A percentile compares a stretch with the other conserved stretches of the same genome.
These are phyloP conservation scores for Elaeagnus macrophylla DNA, from an alignment of 306 rosid species.

Conservation along the genomic window DNA sequence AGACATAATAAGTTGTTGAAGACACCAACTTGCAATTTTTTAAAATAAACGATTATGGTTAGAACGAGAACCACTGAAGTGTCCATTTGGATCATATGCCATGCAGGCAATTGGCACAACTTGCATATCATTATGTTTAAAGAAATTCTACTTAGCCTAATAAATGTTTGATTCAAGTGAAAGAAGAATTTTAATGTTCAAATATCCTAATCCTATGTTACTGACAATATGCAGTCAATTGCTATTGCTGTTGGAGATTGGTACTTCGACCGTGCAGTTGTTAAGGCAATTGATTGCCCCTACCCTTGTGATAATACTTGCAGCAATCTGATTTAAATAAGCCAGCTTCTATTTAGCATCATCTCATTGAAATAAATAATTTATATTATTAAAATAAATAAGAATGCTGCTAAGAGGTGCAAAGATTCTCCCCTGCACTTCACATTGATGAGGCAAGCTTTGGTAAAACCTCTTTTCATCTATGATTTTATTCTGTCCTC, in stretches of 20 bases:
- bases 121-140: too few species aligned
- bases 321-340: constrained; percentile 61
- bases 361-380: constrained; percentile 5
- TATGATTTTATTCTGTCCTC: neutral
- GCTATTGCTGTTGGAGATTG: constrained; percentile 91
- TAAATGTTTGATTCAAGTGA: too few species aligned
- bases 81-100: too few species aligned
- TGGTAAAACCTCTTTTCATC: constrained; percentile 20
- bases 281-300: constrained; percentile 72
- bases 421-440: constrained; percentile 24
- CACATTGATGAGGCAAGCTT: neutral
- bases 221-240: constrained; percentile 45
- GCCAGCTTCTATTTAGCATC: constrained; percentile 4
- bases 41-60: too few species aligned
- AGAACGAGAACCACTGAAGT: too few species aligned
- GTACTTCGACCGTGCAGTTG: constrained; percentile 66
- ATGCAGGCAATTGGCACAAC: too few species aligned
- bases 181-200: too few species aligned
- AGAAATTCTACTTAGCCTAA: too few species aligned
- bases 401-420: constrained; percentile 26
- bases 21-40: too few species aligned
- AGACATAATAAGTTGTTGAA: too few species aligned
- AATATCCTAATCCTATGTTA: constrained; percentile 11
- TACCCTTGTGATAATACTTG: constrained; percentile 86
- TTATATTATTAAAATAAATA: constrained; percentile 21